phyloP scores from a whole-genome alignment of 345 rosid species.

The Turnera subulata region DNA sequence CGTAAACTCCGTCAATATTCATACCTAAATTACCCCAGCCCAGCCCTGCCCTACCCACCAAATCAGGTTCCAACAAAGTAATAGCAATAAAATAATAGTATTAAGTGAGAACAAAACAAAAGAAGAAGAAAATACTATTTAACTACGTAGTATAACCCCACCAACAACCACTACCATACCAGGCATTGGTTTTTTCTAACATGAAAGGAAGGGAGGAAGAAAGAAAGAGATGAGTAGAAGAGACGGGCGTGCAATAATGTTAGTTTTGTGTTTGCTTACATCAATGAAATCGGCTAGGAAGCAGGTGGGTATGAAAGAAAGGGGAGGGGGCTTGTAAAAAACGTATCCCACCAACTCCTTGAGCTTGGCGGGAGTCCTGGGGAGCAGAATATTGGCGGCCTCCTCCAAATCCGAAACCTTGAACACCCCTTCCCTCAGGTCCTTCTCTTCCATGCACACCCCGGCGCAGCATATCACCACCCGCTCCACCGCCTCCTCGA shows the following conservation, averaged over 20 bases:
- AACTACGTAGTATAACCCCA: too few relatives aligned
- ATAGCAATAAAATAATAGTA: too few relatives aligned
- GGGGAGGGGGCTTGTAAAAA: conserved; percentile 38
- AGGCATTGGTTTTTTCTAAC: too few relatives aligned
- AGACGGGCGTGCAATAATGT: not conserved
- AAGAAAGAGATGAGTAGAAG: not conserved
- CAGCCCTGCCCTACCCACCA: too few relatives aligned
- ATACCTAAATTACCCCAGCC: too few relatives aligned
- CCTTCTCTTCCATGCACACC: conserved; percentile 78
- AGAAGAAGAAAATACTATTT: too few relatives aligned
- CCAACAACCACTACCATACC: too few relatives aligned
- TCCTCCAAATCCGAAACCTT: conserved; percentile 60
- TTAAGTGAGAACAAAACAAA: too few relatives aligned
- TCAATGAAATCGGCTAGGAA: conserved; percentile 57
- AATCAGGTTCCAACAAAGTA: too few relatives aligned
- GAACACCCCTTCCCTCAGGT: conserved; percentile 57
- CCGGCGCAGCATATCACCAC: conserved; percentile 73
- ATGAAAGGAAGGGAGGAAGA: not conserved
- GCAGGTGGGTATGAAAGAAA: conserved; percentile 43
- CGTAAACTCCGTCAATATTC: too few relatives aligned
- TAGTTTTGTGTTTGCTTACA: conserved; percentile 16
- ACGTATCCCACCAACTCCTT: conserved; percentile 49
- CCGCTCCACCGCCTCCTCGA: conserved; percentile 51
- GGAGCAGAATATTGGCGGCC: conserved; percentile 63
- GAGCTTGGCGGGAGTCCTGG: conserved; percentile 52